These are phyloP conservation scores for Casuarina glauca DNA, from an alignment of 306 rosid species.

Conservation along the genomic window DNA sequence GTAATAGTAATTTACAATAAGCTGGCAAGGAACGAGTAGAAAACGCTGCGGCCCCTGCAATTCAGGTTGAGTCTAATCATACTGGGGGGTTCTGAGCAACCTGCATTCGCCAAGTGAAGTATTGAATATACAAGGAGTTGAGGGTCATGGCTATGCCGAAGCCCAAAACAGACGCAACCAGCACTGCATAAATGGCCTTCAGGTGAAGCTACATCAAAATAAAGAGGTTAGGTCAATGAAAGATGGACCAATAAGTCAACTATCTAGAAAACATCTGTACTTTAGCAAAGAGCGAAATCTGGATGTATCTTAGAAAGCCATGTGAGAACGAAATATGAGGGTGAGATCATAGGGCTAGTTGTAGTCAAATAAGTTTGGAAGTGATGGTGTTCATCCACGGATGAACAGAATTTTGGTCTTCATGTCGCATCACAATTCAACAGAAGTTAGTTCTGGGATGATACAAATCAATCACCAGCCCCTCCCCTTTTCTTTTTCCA, in stretches of 20 bases:
- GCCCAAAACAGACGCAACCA: conserved; percentile 75
- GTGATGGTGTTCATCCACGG: neutral
- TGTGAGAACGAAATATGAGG: neutral
- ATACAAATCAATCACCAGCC: neutral
- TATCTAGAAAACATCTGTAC: neutral
- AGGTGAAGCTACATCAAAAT: conserved; percentile 69
- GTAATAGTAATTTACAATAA: neutral
- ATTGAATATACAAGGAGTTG: conserved; percentile 64
- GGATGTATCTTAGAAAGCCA: conserved; percentile 2
- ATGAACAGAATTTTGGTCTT: neutral
- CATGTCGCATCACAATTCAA: neutral
- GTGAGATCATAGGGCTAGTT: neutral
- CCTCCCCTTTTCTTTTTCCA: neutral
- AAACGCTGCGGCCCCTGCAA: neutral
- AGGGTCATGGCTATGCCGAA: conserved; percentile 77
- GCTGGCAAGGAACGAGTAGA: neutral
- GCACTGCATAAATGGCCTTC: conserved; percentile 62
- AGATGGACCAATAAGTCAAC: neutral
- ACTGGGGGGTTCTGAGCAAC: conserved; percentile 53
- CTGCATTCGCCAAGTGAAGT: conserved; percentile 65
- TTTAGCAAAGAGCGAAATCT: neutral
- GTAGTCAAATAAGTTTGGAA: neutral
- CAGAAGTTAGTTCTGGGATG: neutral
- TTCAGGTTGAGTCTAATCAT: conserved; percentile 29
- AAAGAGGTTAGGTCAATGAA: conserved; percentile 13